Percentiles rank a stretch among this genome's conserved stretches.
Conservation (phyloP, 306 rosid species). For the Corylus americana region DNA sequence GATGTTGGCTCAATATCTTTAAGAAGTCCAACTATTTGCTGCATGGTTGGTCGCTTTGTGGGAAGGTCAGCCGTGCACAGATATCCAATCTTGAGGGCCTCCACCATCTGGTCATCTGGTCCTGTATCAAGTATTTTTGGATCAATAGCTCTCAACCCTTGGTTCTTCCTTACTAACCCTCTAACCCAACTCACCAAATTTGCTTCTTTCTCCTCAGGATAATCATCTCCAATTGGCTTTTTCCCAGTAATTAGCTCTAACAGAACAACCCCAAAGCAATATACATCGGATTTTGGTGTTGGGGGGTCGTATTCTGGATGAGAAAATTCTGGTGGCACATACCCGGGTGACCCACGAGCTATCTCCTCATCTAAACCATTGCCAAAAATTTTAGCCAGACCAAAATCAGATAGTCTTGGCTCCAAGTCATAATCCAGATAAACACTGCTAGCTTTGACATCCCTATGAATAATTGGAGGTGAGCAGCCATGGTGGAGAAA, state of each 20-base stretch:
- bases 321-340: conserved; percentile 82
- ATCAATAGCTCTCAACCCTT: conserved; percentile 68
- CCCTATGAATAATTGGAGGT: conserved; percentile 93
- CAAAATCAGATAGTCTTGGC: conserved; percentile 94
- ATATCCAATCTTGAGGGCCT: conserved; percentile 91
- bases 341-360: conserved; percentile 71
- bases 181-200: conserved; percentile 89
- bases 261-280: conserved; percentile 87
- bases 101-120: conserved; percentile 70
- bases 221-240: conserved; percentile 83
- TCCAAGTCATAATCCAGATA: conserved; percentile 86
- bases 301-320: conserved; percentile 60
- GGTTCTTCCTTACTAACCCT: conserved; percentile 73
- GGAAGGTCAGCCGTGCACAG: conserved; percentile 96
- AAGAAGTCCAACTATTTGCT: conserved; percentile 96
- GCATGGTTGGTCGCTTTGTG: conserved; percentile 93
- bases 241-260: conserved; percentile 87
- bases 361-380: conserved; percentile 82
- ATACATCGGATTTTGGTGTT: conserved; percentile 90
- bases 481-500: conserved; percentile 98
- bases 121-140: conserved; percentile 70
- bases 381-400: conserved; percentile 86
- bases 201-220: conserved; percentile 72
- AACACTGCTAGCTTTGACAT: conserved; percentile 89
- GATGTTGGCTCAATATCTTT: conserved; percentile 79